A percentile compares a stretch with the other conserved stretches of the same genome.
Conservation (phyloP, 2,329 filamentous ascomycete species). For the Colletotrichum viniferum region DNA sequence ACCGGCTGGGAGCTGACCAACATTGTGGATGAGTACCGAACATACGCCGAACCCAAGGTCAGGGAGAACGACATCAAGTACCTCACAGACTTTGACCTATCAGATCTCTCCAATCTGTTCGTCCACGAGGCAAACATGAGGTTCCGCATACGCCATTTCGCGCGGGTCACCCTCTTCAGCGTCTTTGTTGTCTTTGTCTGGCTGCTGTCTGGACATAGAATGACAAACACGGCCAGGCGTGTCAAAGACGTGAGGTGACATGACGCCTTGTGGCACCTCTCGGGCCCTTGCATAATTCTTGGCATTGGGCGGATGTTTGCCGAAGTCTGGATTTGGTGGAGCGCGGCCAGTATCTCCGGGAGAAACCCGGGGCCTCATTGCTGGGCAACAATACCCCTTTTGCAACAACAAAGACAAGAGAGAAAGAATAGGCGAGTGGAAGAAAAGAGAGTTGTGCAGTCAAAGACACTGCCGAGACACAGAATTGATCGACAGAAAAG, state of each 20-base stretch:
- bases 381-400: background rate
- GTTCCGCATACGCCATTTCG: conserved; percentile 40
- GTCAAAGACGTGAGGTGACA: conserved; percentile 14
- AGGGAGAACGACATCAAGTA: conserved; percentile 66
- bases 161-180: conserved; percentile 47
- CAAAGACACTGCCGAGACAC: background rate
- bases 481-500: background rate
- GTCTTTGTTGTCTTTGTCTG: conserved; percentile 47
- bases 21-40: conserved; percentile 75
- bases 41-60: conserved; percentile 65
- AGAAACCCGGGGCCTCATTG: background rate
- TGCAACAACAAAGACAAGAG: background rate
- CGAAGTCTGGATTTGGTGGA: background rate
- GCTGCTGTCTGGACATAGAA: conserved; percentile 40
- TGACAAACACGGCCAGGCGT: conserved; percentile 24
- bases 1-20: conserved; percentile 67
- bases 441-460: background rate
- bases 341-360: background rate
- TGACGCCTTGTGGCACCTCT: background rate
- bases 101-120: conserved; percentile 42
- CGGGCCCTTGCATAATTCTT: background rate
- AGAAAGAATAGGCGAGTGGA: background rate
- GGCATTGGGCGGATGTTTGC: conserved; percentile 2
- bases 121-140: conserved; percentile 26
- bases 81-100: conserved; percentile 53